phyloP scores from a whole-genome alignment of 2,329 filamentous ascomycete genomes.

The Ploettnerulaceae sp. region DNA sequence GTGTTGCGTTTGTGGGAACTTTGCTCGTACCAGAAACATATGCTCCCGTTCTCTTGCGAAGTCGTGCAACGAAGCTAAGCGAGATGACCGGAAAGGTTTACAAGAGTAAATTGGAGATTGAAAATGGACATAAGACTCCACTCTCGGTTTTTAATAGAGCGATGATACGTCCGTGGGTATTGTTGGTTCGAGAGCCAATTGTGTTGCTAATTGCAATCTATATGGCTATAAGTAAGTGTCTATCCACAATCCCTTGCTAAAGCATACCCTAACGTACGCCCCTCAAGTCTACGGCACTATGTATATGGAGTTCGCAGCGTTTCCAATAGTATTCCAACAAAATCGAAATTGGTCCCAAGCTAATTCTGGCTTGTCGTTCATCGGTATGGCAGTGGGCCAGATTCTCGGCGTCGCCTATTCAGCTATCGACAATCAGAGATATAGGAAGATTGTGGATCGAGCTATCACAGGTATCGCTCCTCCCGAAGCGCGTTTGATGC shows the following conservation, averaged over 20 bases:
- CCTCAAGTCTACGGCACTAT: conserved; percentile 51
- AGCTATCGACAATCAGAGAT: conserved; percentile 51
- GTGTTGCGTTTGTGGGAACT: conserved; percentile 56
- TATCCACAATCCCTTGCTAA: too few species aligned
- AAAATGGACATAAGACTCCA: conserved; percentile 37
- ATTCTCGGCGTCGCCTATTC: conserved; percentile 51
- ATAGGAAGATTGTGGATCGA: conserved; percentile 37
- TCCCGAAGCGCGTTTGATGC: conserved; percentile 61
- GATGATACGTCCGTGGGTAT: conserved; percentile 61
- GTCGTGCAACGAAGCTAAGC: conserved; percentile 47
- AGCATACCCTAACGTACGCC: too few species aligned
- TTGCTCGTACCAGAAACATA: conserved; percentile 58
- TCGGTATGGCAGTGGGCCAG: conserved; percentile 68
- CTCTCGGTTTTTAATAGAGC: conserved; percentile 48
- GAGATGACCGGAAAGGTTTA: conserved; percentile 52
- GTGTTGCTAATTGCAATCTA: conserved; percentile 61
- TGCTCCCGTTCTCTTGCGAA: conserved; percentile 50
- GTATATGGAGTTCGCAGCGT: conserved; percentile 55
- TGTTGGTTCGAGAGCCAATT: conserved; percentile 67
- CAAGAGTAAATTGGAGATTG: conserved; percentile 46
- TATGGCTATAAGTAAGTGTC: conserved; percentile 12
- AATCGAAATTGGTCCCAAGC: conserved; percentile 54
- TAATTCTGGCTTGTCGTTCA: conserved; percentile 58
- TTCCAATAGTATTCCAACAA: conserved; percentile 62
- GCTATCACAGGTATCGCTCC: conserved; percentile 48